Percentiles rank a stretch among this genome's conserved stretches.
Conservation (phyloP, 2,329 filamentous ascomycete genomes). For the Aureobasidium sp. region DNA sequence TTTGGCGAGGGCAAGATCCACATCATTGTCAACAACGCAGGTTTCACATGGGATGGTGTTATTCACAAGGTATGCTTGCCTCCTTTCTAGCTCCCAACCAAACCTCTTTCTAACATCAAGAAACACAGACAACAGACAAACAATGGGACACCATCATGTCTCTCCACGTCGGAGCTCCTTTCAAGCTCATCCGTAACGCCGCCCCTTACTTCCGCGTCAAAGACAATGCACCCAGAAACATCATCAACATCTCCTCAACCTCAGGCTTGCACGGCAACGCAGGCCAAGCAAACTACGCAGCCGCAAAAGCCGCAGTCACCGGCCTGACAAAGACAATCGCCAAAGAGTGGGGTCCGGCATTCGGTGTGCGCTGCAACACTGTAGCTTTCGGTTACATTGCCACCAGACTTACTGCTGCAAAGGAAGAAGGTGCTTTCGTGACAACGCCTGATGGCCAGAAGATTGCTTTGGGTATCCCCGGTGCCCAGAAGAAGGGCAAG, state of each 20-base stretch:
- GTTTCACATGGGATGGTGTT: conserved; percentile 87
- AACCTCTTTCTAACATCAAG: neutral
- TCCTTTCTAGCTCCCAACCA: no score
- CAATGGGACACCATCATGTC: conserved; percentile 86
- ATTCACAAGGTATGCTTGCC: conserved; percentile 59
- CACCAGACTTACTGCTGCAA: conserved; percentile 72
- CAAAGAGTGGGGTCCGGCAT: conserved; percentile 80
- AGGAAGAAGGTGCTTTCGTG: conserved; percentile 75
- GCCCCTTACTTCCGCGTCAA: conserved; percentile 82
- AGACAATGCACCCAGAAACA: conserved; percentile 67
- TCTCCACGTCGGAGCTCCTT: conserved; percentile 76
- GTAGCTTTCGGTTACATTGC: conserved; percentile 76
- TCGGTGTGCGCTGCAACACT: conserved; percentile 75
- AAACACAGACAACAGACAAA: conserved; percentile 63
- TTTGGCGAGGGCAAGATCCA: conserved; percentile 85
- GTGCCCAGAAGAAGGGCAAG: conserved; percentile 44
- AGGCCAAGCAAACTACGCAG: conserved; percentile 81
- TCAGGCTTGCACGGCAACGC: conserved; percentile 79
- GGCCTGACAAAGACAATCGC: conserved; percentile 84
- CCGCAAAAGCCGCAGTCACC: conserved; percentile 75
- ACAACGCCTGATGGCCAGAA: conserved; percentile 67
- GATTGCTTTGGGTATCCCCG: conserved; percentile 65
- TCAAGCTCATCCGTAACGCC: conserved; percentile 70
- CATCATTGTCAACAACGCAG: conserved; percentile 85
- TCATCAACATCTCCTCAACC: conserved; percentile 79